Evolutionary conservation across 2,329 filamentous ascomycete genomes (phyloP).

Genomic region (Xylariaceae sp.): DNA sequence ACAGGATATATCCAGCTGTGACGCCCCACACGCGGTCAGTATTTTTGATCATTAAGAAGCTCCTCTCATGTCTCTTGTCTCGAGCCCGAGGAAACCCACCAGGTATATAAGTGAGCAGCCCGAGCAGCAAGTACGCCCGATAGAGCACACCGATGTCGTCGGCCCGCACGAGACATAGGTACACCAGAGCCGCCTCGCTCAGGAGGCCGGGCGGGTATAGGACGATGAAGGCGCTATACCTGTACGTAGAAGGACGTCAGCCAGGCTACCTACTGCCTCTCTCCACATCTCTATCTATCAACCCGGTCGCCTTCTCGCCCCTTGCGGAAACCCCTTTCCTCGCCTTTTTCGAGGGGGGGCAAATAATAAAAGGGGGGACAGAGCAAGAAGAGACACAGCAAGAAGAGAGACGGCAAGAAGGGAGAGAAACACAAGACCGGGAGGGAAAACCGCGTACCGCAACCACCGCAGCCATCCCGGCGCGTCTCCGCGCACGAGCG

Average conservation of each 20-base stretch:
- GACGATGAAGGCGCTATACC: slow-evolving; percentile 59
- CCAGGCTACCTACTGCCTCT: not conserved
- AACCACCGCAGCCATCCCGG: slow-evolving; percentile 52
- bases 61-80: no score
- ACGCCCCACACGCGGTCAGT: no score
- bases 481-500: slow-evolving; percentile 35
- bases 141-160: slow-evolving; percentile 4
- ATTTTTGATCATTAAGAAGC: no score
- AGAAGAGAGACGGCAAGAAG: no score
- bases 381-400: no score
- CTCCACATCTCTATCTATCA: no score
- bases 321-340: no score
- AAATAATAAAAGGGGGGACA: no score
- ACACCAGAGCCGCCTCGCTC: slow-evolving; percentile 56
- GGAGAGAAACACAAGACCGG: no score
- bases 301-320: no score
- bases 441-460: slow-evolving; percentile 7
- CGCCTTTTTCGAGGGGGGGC: no score
- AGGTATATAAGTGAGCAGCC: slow-evolving; percentile 8
- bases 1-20: slow-evolving; percentile 9
- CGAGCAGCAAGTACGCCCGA: slow-evolving; percentile 5
- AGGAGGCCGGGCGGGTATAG: slow-evolving; percentile 60
- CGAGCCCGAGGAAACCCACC: slow-evolving; percentile 4
- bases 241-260: not conserved
- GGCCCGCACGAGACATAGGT: slow-evolving; percentile 12